Conservation (phyloP, 768 basidiomycete genomes). For the Suillus bovinus region DNA sequence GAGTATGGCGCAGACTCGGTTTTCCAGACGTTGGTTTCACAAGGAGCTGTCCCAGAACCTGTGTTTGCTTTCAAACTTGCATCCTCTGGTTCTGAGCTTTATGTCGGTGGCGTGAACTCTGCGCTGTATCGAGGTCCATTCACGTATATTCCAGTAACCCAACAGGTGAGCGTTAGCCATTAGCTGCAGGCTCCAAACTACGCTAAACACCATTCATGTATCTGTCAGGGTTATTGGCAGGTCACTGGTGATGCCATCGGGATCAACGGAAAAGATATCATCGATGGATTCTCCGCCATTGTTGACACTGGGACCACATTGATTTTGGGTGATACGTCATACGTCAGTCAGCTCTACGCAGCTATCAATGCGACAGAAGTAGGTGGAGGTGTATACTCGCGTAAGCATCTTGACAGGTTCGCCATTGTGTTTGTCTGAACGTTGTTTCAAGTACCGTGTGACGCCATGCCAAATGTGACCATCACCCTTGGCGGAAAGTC, state of each 20-base stretch:
- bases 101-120: constrained; percentile 43
- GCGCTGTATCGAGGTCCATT: constrained; percentile 39
- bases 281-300: constrained; percentile 15
- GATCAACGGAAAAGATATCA: constrained; percentile 24
- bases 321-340: constrained; percentile 42
- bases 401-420: constrained; percentile 9
- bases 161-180: constrained; percentile 23
- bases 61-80: constrained; percentile 43
- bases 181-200: not conserved
- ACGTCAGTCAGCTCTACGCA: constrained; percentile 34
- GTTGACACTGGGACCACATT: constrained; percentile 55
- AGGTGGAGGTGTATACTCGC: constrained; percentile 39
- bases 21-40: constrained; percentile 43
- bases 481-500: constrained; percentile 35
- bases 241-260: constrained; percentile 17
- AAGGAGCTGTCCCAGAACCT: constrained; percentile 34
- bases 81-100: constrained; percentile 35
- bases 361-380: constrained; percentile 30
- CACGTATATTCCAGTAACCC: constrained; percentile 36
- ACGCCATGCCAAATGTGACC: constrained; percentile 28
- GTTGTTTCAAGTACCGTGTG: constrained; percentile 23
- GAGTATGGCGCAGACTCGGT: constrained; percentile 36
- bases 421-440: constrained; percentile 8
- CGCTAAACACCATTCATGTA: constrained; percentile 2
- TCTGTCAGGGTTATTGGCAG: constrained; percentile 25